phyloP scores from a whole-genome alignment of 2,329 filamentous ascomycete species.

The Colletotrichum aenigma region DNA sequence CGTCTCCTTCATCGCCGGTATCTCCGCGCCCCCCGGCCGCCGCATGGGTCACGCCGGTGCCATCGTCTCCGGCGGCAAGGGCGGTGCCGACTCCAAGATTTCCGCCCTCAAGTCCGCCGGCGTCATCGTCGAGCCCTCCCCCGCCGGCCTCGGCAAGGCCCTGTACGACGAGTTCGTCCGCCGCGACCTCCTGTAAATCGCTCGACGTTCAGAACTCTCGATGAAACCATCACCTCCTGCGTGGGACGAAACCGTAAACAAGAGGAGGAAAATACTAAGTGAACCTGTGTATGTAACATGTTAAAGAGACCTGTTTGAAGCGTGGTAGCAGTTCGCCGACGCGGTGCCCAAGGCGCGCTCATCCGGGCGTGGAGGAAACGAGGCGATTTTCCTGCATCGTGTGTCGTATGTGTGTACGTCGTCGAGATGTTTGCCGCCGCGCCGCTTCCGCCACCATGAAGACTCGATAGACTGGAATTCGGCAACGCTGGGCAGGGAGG shows the following conservation, averaged over 20 bases:
- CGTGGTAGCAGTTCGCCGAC: neutral
- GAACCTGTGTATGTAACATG: constrained; percentile 21
- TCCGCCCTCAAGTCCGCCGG: constrained; percentile 89
- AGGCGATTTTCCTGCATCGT: neutral
- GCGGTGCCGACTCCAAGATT: constrained; percentile 98
- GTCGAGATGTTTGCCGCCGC: neutral
- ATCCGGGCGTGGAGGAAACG: neutral
- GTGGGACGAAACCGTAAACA: neutral
- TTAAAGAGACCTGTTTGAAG: constrained; percentile 17
- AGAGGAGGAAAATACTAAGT: neutral
- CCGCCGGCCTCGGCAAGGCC: constrained; percentile 89
- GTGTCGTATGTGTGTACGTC: neutral
- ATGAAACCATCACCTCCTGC: neutral
- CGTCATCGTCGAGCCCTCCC: constrained; percentile 95
- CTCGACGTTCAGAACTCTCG: neutral
- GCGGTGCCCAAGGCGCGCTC: neutral
- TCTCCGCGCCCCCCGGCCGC: constrained; percentile 93
- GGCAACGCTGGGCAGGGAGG: neutral
- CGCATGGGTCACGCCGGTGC: constrained; percentile 99
- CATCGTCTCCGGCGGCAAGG: constrained; percentile 97
- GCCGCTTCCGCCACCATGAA: neutral
- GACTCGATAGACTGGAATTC: constrained; percentile 1
- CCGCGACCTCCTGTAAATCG: constrained; percentile 84
- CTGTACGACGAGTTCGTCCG: constrained; percentile 95
- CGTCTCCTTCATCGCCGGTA: constrained; percentile 97